Conservation (phyloP, 106 monocot genomes). For the Acanthochlamys bracteata region DNA sequence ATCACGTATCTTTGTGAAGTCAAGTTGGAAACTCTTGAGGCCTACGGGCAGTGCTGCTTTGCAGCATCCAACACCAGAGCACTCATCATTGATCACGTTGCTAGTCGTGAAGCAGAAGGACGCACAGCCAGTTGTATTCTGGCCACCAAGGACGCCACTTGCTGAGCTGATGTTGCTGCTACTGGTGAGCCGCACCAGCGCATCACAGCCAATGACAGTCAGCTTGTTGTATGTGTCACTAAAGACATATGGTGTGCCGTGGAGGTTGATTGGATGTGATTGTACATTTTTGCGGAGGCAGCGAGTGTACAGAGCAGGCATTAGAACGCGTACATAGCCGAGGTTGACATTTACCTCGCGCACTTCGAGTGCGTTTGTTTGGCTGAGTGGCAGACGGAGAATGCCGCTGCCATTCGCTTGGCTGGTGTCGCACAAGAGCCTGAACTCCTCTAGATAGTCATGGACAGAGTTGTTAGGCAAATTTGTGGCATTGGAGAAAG, state of each 20-base stretch:
- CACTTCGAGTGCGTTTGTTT: too few species aligned
- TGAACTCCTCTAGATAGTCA: too few species aligned
- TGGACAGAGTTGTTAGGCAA: too few species aligned
- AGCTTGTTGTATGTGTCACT: not conserved
- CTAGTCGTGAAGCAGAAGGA: not conserved
- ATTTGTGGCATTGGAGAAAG: too few species aligned
- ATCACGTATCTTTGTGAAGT: not conserved
- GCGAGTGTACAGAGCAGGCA: not conserved
- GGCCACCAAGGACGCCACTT: not conserved
- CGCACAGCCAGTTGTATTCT: not conserved
- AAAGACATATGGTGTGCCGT: slow-evolving; percentile 4
- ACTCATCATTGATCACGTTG: not conserved
- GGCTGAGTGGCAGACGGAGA: not conserved
- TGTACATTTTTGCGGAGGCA: not conserved
- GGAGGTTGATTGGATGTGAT: not conserved
- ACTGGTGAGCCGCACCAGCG: too few species aligned
- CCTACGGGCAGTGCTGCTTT: not conserved
- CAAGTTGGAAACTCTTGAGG: not conserved
- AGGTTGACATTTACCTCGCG: too few species aligned
- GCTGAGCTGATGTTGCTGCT: too few species aligned
- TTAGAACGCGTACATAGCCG: not conserved
- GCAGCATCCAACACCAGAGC: slow-evolving; percentile 3
- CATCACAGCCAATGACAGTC: slow-evolving; percentile 4
- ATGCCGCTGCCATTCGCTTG: too few species aligned
- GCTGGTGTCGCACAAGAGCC: too few species aligned